Base-by-base conservation (phyloP, 371 early-diverging fungal species). In the Sanchytrium tribonematis region DNA sequence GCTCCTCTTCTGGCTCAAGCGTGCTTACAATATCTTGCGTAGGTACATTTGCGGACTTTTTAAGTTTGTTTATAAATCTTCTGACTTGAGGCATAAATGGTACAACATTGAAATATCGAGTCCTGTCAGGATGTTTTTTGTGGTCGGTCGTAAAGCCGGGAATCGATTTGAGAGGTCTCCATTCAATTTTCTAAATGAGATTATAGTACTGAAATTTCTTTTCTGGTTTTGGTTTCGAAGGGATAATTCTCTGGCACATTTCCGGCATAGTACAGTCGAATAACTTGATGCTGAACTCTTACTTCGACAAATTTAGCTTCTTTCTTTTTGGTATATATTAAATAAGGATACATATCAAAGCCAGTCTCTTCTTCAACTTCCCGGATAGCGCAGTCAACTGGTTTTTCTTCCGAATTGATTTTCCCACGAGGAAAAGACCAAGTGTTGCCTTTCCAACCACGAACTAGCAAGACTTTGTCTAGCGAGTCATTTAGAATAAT, bases 361-460 rank as follows among this genome's bases (percentile, higher is more conserved):
- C 99, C 99, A 1, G 93, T 92, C 73, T 99, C 98, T 78, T 99
- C 99, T 68, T 84, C 74, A 1, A 91, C 88, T 79, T 99, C 99
- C 71, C 99, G 84, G 70, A 88, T 83, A 17, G 98, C 98, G 80
- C 99, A 99, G 30, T 80, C 79, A 68, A 83, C 78, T 72, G 90
- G 90, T 48, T 82, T 83, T 78, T 99, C 99, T 71, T 89, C 87
- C 77, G 92, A 87, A 78, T 93, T 93, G 76, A 97, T 96, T 74
- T 99, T 99, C n/a, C 99, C 99, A 69, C 89, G 91, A 28, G 99
- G 98, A 75, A 98, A 99, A 1, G 93, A 89, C 91, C 95, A 98
- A 31, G 88, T 80, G 67, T 81, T 81, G 30, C 85, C 82, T 70
- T 84, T 85, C 87, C 90, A 94, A 28, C 97, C 93, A 74, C 88